phyloP scores from a whole-genome alignment of 768 basidiomycete genomes.

The Termitomyces sp. region DNA sequence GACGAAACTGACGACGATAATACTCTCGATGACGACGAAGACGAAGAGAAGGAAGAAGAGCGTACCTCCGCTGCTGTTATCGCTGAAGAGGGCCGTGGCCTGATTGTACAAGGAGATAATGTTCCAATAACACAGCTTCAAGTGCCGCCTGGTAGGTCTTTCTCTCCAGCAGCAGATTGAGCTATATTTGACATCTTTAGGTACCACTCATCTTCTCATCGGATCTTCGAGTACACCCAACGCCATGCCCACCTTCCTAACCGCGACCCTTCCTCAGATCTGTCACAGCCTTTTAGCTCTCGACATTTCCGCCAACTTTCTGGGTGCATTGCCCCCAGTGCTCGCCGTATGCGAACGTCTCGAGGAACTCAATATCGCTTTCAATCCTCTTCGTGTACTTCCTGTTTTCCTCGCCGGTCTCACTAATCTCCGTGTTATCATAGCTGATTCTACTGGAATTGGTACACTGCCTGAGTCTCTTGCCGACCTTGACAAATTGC shows the following conservation, averaged over 20 bases:
- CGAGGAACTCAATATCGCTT: constrained; percentile 91
- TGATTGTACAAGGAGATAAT: constrained; percentile 72
- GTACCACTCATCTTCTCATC: constrained; percentile 90
- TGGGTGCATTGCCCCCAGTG: constrained; percentile 77
- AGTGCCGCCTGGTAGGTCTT: constrained; percentile 63
- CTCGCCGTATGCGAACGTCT: constrained; percentile 76
- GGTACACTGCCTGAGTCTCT: constrained; percentile 71
- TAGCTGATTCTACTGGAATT: constrained; percentile 89
- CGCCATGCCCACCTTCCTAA: constrained; percentile 72
- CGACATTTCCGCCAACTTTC: constrained; percentile 88
- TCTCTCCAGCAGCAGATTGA: not conserved
- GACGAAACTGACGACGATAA: constrained; percentile 37
- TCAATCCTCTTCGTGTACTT: constrained; percentile 88
- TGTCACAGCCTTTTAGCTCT: constrained; percentile 79
- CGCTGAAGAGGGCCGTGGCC: constrained; percentile 80
- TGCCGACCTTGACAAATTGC: constrained; percentile 68
- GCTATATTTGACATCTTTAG: constrained; percentile 34
- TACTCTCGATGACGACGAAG: constrained; percentile 40
- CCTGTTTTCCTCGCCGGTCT: constrained; percentile 83
- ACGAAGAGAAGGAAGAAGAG: constrained; percentile 55
- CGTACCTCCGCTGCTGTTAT: constrained; percentile 73
- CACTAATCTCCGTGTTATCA: constrained; percentile 75
- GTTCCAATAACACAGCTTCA: constrained; percentile 56
- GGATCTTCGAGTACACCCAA: constrained; percentile 77
- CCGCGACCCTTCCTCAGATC: constrained; percentile 65